Base-by-base conservation (phyloP, 768 basidiomycete genomes). In the Ephemerocybe angulata region DNA sequence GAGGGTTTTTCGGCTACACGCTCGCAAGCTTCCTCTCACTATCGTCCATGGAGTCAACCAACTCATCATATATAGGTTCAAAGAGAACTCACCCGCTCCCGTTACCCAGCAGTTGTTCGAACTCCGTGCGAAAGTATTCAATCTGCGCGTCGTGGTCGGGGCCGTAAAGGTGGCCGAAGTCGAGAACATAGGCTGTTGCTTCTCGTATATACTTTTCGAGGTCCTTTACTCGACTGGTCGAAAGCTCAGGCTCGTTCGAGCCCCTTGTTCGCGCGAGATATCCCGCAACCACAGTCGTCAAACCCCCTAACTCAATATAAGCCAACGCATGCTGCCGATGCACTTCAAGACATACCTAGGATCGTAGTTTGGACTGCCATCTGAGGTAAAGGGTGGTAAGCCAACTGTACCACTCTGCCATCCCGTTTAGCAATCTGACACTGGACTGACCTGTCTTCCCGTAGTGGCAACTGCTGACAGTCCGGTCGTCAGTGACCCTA, bases 201-300 rank as follows among this genome's bases (percentile, higher is more conserved):
- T 88, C 84, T 25, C 88, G 83, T 24, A 89, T 70, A 59, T 83
- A 90, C 21, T 83, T 77, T 22, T 87, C 83, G 1, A 90, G 73
- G 54, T 85, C 84, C 57, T 84, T 82, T 3, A 73, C 74, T 11
- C 81, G 78, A 3, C 71, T 64, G 28, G 76, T 72, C 0, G 85
- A 86, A n/a, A 77, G 50, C 57, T 89, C 85, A 1, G 88, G 88
- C 60, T 90, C 88, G 33, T 80, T 80, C 0, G 86, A 83, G 11
- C 87, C 86, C 25, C 87, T 81, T 24, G 80, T 76, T 12, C 84
- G 81, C 3, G 88, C 88, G 24, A 90, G 75, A 66, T 86, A 90
- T 1, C 87, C 85, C 17, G 88, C 87, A 13, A 85, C 77, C 19
- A 89, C 21, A 0, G 88, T 90, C 3, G 87, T 67, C 11, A 86